phyloP scores from a whole-genome alignment of 352 stramenopile genomes.

The Elongisporangium senticosum region DNA sequence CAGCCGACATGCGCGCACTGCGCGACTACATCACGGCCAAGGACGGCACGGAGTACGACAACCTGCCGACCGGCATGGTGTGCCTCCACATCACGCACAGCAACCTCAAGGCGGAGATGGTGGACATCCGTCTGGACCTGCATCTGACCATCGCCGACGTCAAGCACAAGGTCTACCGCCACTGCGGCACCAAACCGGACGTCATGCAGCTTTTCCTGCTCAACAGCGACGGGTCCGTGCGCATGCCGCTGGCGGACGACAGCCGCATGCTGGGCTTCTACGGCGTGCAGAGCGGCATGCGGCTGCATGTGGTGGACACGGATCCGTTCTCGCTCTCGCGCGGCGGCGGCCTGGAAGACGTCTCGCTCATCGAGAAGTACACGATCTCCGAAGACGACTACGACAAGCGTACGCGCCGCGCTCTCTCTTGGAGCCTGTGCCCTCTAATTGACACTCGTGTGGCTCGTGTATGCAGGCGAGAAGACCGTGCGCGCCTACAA shows the following conservation, averaged over 20 bases:
- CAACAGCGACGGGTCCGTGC: conserved; percentile 40
- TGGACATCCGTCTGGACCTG: conserved; percentile 96
- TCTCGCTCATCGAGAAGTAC: conserved; percentile 97
- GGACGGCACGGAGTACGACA: conserved; percentile 83
- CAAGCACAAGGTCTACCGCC: conserved; percentile 91
- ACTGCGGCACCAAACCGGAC: conserved; percentile 93
- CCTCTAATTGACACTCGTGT: conserved; percentile 1
- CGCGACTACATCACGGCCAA: conserved; percentile 80
- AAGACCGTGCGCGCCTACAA: conserved; percentile 97
- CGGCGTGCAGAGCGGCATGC: conserved; percentile 86
- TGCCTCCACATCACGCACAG: conserved; percentile 96
- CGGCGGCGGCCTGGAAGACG: conserved; percentile 95
- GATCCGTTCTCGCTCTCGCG: conserved; percentile 95
- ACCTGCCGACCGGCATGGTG: conserved; percentile 84
- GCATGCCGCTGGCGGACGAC: conserved; percentile 63
- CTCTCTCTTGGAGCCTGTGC: not conserved
- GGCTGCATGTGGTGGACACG: conserved; percentile 93
- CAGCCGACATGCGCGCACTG: conserved; percentile 64
- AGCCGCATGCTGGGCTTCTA: conserved; percentile 90
- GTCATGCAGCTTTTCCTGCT: conserved; percentile 79
- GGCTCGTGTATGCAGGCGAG: conserved; percentile 46
- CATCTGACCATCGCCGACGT: conserved; percentile 87
- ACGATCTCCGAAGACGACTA: conserved; percentile 98
- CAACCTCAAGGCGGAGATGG: conserved; percentile 95
- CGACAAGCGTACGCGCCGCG: conserved; percentile 83